Evolutionary conservation across 371 early-diverging fungal genomes (phyloP).

Genomic region (Rhizopus arrhizus): DNA sequence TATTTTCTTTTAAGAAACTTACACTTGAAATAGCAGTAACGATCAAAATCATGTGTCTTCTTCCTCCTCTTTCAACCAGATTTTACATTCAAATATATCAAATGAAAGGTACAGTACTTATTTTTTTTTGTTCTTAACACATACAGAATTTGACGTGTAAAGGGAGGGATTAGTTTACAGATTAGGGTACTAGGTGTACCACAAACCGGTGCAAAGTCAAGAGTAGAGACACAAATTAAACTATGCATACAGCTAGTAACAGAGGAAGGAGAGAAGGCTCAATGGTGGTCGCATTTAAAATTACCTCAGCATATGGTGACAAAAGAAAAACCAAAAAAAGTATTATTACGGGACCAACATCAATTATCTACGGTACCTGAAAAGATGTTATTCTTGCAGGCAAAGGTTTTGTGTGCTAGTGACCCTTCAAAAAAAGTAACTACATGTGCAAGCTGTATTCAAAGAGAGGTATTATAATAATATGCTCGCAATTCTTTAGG

Average conservation of each 20-base stretch:
- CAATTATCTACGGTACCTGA: constrained; percentile 26
- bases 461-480: constrained; percentile 66
- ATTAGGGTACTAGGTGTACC: constrained; percentile 78
- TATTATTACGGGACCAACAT: constrained; percentile 4
- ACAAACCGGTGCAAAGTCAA: constrained; percentile 80
- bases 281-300: constrained; percentile 81
- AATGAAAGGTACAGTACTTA: constrained; percentile 19
- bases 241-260: constrained; percentile 84
- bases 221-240: constrained; percentile 94
- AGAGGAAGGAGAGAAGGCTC: constrained; percentile 76
- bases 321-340: constrained; percentile 64
- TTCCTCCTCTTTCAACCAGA: constrained; percentile 15
- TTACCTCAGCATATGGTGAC: constrained; percentile 85
- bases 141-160: not conserved
- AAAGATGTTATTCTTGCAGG: constrained; percentile 68
- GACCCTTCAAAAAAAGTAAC: constrained; percentile 77
- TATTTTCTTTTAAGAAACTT: not conserved
- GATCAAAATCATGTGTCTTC: constrained; percentile 1
- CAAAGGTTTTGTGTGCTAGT: constrained; percentile 83
- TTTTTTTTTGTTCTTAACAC: not conserved
- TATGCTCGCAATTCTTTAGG: not conserved
- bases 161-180: constrained; percentile 31
- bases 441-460: constrained; percentile 86
- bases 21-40: not conserved
- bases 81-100: constrained; percentile 18